Base-by-base conservation (phyloP, 2,329 filamentous ascomycete species). In the Teratosphaeria gauchensis region DNA sequence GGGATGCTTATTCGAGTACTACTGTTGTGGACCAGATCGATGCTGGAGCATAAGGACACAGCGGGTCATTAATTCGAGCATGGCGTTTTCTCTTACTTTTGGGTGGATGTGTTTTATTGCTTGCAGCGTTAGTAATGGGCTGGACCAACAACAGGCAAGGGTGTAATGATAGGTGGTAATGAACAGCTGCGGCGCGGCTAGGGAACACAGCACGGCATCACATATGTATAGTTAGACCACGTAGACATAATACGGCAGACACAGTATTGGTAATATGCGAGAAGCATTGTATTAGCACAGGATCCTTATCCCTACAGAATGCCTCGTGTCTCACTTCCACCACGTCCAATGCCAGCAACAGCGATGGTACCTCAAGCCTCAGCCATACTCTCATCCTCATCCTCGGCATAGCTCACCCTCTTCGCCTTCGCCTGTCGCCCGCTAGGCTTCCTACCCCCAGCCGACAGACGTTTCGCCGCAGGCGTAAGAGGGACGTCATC, bases 21-120 rank as follows among this genome's bases (percentile, higher is more conserved):
- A 61, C 62, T 53, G 62, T 66, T 2, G 63, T 65, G 3, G 62
- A 65, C 35, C 63, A 69, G 61, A 66, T 69, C 35, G 67, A 68
- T 56, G 62, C 66, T 51, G 67, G 67, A 14, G 55, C 64, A 16
- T 68, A 56, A 58, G 16, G 2, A 9, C 9, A 2, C 9, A 3
- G 16, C n/a, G 21, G 16, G 16, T 21, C 12, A 16, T 42, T 14
- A 42, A 48, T 8, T 11, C 14, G 19, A 48, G 42, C 42, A 24
- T 19, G 42, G 42, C 16, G 42, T 48, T 19, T 19, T 5, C 19
- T 12, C 21, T 21, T 16, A 16, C n/a, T 42, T 42, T 42, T 28
- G 33, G 33, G 33, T 9, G 33, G 8, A 2, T 35, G 2, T 6
- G 2, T 35, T 35, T 9, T 9, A 35, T 9, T 2, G 33, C 7